These are phyloP conservation scores for Gomphus bonarii DNA, from an alignment of 1,284 basidiomycete species.

Conservation along the genomic window DNA sequence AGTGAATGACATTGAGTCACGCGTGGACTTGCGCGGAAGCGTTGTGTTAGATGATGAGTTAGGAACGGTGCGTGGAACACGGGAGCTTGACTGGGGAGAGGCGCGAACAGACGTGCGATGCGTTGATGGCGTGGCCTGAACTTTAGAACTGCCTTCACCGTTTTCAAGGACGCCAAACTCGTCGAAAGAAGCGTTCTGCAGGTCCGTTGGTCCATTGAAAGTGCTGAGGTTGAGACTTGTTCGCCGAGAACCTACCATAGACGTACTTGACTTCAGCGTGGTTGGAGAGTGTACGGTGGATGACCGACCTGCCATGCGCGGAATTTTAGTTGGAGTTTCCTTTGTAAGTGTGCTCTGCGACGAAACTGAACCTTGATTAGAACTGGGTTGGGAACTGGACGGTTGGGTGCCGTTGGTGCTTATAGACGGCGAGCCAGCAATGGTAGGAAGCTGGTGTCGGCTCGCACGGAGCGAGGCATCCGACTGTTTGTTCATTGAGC, in stretches of 20 bases:
- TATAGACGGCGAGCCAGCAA: constrained; percentile 84
- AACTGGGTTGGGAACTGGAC: constrained; percentile 15
- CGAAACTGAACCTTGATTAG: constrained; percentile 38
- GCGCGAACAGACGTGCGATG: constrained; percentile 41
- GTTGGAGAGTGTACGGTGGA: constrained; percentile 57
- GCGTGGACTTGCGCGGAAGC: constrained; percentile 47
- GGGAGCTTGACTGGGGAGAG: constrained; percentile 46
- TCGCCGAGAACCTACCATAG: constrained; percentile 43
- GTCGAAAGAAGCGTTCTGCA: constrained; percentile 43
- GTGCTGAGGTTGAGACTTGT: constrained; percentile 47
- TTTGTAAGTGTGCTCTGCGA: constrained; percentile 32
- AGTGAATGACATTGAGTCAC: constrained; percentile 67
- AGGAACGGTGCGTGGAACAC: constrained; percentile 58
- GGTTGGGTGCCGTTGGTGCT: constrained; percentile 29
- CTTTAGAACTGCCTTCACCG: constrained; percentile 33
- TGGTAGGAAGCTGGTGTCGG: constrained; percentile 72
- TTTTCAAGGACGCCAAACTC: constrained; percentile 74
- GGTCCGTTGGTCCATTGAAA: constrained; percentile 39
- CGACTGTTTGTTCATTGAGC: constrained; percentile 73
- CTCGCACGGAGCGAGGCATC: constrained; percentile 60
- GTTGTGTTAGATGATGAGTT: constrained; percentile 33
- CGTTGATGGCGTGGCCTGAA: constrained; percentile 22
- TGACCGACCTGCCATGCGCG: constrained; percentile 76
- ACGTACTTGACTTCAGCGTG: constrained; percentile 40
- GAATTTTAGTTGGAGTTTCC: constrained; percentile 90